Evolutionary conservation across 129 eudicot genomes (phyloP).

Genomic region (Helianthus tuberosus): DNA sequence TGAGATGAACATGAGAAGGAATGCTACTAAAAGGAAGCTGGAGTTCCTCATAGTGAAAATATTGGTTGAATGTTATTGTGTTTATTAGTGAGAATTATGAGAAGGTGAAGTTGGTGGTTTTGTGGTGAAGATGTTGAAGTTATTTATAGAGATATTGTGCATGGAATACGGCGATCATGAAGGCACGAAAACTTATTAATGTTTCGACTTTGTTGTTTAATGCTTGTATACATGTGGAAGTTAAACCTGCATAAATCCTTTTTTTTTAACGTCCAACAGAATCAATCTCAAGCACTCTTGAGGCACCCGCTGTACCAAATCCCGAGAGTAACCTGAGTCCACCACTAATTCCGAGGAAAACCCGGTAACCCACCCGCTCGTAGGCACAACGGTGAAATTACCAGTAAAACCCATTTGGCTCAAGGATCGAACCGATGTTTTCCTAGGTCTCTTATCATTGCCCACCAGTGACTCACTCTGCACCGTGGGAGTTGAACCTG

Average conservation of each 20-base stretch:
- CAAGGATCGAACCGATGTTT: too few species aligned
- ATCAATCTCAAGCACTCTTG: too few species aligned
- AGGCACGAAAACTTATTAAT: conserved; percentile 16
- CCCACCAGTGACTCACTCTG: too few species aligned
- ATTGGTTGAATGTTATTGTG: not conserved
- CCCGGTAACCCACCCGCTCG: too few species aligned
- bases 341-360: too few species aligned
- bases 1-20: conserved; percentile 48
- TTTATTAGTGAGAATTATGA: not conserved
- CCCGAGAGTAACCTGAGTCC: too few species aligned
- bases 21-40: conserved; percentile 33
- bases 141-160: conserved; percentile 30
- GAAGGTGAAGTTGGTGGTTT: conserved; percentile 14
- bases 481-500: too few species aligned
- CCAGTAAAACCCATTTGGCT: too few species aligned
- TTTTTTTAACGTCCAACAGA: too few species aligned
- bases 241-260: not conserved
- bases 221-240: not conserved
- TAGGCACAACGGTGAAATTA: too few species aligned
- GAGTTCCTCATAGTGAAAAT: conserved; percentile 32
- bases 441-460: too few species aligned
- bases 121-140: conserved; percentile 12
- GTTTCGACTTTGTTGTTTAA: not conserved
- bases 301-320: too few species aligned
- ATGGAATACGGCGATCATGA: conserved; percentile 22